Percentiles rank a stretch among this genome's conserved stretches.
These are phyloP conservation scores for Umbelopsis vinacea DNA, from an alignment of 192 early-diverging fungal species.

Conservation along the genomic window DNA sequence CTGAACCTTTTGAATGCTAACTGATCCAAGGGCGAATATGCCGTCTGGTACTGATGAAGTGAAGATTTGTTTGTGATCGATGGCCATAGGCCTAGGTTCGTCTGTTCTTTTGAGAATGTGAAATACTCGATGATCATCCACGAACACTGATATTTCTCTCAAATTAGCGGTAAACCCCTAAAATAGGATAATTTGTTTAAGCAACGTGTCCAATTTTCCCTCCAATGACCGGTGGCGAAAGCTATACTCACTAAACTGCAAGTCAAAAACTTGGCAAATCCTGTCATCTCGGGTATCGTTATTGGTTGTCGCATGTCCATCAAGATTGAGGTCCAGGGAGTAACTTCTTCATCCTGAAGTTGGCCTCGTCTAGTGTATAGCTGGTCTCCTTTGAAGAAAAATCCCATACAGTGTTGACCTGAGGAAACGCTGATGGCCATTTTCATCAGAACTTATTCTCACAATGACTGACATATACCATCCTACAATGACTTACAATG, in stretches of 20 bases:
- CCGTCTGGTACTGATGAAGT: slow-evolving; percentile 64
- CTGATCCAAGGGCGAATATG: slow-evolving; percentile 70
- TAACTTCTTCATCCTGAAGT: slow-evolving; percentile 48
- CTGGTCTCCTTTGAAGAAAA: slow-evolving; percentile 89
- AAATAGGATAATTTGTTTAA: background rate
- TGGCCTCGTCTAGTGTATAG: slow-evolving; percentile 77
- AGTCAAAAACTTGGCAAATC: slow-evolving; percentile 71
- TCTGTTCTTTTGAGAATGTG: slow-evolving; percentile 67
- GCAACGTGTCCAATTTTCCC: background rate
- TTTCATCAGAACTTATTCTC: background rate
- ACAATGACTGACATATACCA: background rate
- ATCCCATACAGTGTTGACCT: slow-evolving; percentile 80
- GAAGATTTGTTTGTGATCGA: slow-evolving; percentile 50
- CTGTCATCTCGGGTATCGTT: slow-evolving; percentile 64
- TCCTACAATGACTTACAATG: slow-evolving; percentile 75
- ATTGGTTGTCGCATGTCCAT: slow-evolving; percentile 78
- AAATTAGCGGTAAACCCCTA: slow-evolving; percentile 83
- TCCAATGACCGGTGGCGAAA: background rate
- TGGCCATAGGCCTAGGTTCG: slow-evolving; percentile 62
- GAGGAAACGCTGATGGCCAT: slow-evolving; percentile 60
- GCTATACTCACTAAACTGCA: slow-evolving; percentile 51
- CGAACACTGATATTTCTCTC: slow-evolving; percentile 61
- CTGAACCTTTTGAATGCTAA: slow-evolving; percentile 61
- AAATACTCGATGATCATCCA: slow-evolving; percentile 65
- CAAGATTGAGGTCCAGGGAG: slow-evolving; percentile 74